Percentiles rank a stretch among this genome's conserved stretches.
These are phyloP conservation scores for Beauveria caledonica DNA, from an alignment of 2,329 filamentous ascomycete genomes.

Conservation along the genomic window DNA sequence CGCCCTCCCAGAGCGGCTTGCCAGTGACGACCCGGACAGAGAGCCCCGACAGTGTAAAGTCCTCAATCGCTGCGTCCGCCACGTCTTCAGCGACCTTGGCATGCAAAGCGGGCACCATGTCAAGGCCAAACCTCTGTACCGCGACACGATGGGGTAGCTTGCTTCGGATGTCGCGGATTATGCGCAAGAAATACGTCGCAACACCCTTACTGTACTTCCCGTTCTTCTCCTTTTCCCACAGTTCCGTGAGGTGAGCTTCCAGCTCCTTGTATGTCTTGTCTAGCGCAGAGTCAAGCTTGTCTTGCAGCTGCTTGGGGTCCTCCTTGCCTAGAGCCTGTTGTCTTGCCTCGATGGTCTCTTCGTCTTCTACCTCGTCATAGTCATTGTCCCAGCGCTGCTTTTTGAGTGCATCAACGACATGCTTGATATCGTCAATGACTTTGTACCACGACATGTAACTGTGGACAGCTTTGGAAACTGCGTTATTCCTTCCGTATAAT, in stretches of 20 bases:
- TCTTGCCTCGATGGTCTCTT: constrained; percentile 58
- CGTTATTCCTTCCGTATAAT: constrained; percentile 63
- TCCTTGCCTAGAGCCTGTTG: constrained; percentile 63
- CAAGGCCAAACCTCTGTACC: constrained; percentile 48
- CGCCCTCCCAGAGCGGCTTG: constrained; percentile 71
- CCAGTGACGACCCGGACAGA: constrained; percentile 45
- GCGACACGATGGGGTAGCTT: constrained; percentile 48
- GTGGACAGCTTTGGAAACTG: constrained; percentile 52
- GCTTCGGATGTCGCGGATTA: constrained; percentile 65
- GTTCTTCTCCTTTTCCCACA: constrained; percentile 41
- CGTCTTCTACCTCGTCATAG: constrained; percentile 64
- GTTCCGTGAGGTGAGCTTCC: constrained; percentile 41
- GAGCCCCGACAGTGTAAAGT: constrained; percentile 35
- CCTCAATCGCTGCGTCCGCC: constrained; percentile 38
- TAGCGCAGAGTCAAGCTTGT: constrained; percentile 49
- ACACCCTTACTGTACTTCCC: constrained; percentile 42
- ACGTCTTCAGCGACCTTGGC: constrained; percentile 48
- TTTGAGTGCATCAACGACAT: constrained; percentile 55
- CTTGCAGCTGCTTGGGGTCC: constrained; percentile 57
- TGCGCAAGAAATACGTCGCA: constrained; percentile 61
- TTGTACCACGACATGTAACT: constrained; percentile 65
- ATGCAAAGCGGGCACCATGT: constrained; percentile 58
- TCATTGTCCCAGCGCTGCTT: constrained; percentile 70
- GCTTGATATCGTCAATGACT: constrained; percentile 60
- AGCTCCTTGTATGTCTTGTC: constrained; percentile 50